A percentile compares a stretch with the other conserved stretches of the same genome.
phyloP scores from a whole-genome alignment of 1,284 basidiomycete genomes.

The Fomes fomentarius region DNA sequence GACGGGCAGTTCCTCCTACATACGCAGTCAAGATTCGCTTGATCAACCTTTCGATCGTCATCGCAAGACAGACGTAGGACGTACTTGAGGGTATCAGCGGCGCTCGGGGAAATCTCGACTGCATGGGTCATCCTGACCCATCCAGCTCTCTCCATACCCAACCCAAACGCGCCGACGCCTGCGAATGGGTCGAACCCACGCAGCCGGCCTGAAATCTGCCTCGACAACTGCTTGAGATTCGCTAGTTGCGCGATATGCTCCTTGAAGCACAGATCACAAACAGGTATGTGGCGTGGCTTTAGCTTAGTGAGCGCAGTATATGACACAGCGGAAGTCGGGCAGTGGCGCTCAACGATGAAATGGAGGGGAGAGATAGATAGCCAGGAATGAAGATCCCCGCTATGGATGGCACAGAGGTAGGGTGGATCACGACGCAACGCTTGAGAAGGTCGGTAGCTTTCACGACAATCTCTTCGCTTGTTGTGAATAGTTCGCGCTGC shows the following conservation, averaged over 20 bases:
- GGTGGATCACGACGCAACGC: constrained; percentile 51
- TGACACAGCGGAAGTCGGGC: constrained; percentile 47
- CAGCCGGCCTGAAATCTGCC: constrained; percentile 37
- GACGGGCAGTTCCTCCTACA: constrained; percentile 48
- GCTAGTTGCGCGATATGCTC: constrained; percentile 36
- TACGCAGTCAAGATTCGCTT: too few relatives aligned
- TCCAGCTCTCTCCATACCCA: constrained; percentile 54
- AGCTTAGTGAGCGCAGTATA: constrained; percentile 40
- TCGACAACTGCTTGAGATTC: constrained; percentile 29
- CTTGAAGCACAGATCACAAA: constrained; percentile 51
- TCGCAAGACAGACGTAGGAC: too few relatives aligned
- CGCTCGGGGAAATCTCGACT: constrained; percentile 70
- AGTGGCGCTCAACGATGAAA: constrained; percentile 56
- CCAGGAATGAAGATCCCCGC: constrained; percentile 49
- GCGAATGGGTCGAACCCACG: constrained; percentile 65
- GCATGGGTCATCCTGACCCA: constrained; percentile 63
- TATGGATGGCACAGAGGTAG: constrained; percentile 9
- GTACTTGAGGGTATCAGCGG: constrained; percentile 64
- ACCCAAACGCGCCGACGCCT: constrained; percentile 66
- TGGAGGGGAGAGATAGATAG: constrained; percentile 52
- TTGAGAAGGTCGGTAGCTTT: constrained; percentile 44
- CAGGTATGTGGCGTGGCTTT: constrained; percentile 36
- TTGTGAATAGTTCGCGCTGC: constrained; percentile 60
- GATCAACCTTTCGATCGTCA: too few relatives aligned
- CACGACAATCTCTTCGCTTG: constrained; percentile 44